Percentiles rank a stretch among this genome's conserved stretches.
Evolutionary conservation across 352 stramenopile genomes (phyloP).

Genomic region (Globisporangium camurandrum): DNA sequence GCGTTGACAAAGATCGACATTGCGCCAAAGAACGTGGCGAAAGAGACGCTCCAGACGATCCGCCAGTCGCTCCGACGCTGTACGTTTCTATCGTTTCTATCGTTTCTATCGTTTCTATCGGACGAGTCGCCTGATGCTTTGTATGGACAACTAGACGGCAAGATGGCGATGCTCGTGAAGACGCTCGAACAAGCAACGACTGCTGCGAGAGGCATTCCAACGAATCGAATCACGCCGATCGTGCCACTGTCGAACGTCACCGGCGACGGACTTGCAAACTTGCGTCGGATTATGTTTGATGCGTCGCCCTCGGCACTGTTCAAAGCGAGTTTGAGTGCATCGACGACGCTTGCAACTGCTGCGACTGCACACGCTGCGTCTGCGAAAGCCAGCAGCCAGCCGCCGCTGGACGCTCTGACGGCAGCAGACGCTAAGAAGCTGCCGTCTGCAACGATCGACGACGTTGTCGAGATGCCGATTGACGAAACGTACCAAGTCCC

Average conservation of each 20-base stretch:
- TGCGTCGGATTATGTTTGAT: slow-evolving; percentile 63
- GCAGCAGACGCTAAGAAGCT: slow-evolving; percentile 3
- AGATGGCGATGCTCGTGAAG: slow-evolving; percentile 93
- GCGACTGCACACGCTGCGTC: too few relatives aligned
- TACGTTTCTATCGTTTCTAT: slow-evolving; percentile 13
- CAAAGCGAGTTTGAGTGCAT: slow-evolving; percentile 42
- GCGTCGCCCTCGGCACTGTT: slow-evolving; percentile 65
- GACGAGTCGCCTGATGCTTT: neutral
- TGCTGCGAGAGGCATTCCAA: slow-evolving; percentile 84
- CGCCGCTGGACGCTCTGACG: slow-evolving; percentile 14
- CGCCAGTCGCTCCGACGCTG: slow-evolving; percentile 81
- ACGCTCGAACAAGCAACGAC: slow-evolving; percentile 74
- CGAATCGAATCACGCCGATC: slow-evolving; percentile 93
- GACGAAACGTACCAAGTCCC: slow-evolving; percentile 90
- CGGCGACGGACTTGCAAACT: slow-evolving; percentile 86
- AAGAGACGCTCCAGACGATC: slow-evolving; percentile 88
- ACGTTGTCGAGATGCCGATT: slow-evolving; percentile 82
- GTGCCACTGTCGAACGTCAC: slow-evolving; percentile 97
- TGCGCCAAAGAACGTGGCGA: slow-evolving; percentile 87
- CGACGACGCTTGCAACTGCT: slow-evolving; percentile 52
- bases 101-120: slow-evolving; percentile 1
- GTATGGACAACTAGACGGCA: slow-evolving; percentile 45
- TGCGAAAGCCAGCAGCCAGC: slow-evolving; percentile 50
- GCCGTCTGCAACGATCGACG: slow-evolving; percentile 5
- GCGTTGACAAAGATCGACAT: slow-evolving; percentile 94